Evolutionary conservation across 2,329 filamentous ascomycete genomes (phyloP), one percentile per base, ranked within the genome.

Genomic region (Colletotrichum tofieldiae): DNA sequence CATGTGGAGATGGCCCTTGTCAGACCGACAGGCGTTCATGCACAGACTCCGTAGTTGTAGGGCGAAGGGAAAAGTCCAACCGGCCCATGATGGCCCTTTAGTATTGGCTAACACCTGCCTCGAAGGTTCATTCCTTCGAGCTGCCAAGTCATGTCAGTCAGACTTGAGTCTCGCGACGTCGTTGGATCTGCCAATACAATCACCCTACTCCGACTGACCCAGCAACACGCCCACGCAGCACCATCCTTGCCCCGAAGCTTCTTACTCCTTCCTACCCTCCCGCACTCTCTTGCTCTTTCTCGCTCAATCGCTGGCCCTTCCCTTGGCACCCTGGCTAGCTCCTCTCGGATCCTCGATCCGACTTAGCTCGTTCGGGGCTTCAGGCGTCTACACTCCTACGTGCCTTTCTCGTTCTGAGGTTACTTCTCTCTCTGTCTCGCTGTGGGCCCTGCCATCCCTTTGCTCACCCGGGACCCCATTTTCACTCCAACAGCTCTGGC

Each of bases 281-380:
- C 20, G 37, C 58, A 23, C 51, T 68, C 69, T 58, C 51, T 32
- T 29, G 12, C 55, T 41, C 56, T 59, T 26, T 51, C 32, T n/a
- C 39, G 29, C 37, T 56, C 65, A 29, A 26, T n/a, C 23, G 26
- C 47, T 59, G 65, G 54, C 39, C 32, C n/a, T 55, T 37, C 54
- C 54, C 54, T 56, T 75, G 41, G 26, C 52, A 51, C 41, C 45
- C 37, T 71, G 52, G 61, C 65, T 49, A 58, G 54, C 18, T 47
- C 16, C 59, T 43, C 71, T 67, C 60, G 55, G 63, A 67, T 64
- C 49, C 63, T 70, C 69, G 67, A 75, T 66, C 66, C 73, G 73
- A 69, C 47, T 51, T 66, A 47, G 52, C 73, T 61, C 60, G 63
- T 60, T 60, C 66, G 65, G 64, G 71, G 67, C 59, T 75, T 68